Base-by-base conservation (phyloP, 306 rosid species). In the Acacia acuminata region DNA sequence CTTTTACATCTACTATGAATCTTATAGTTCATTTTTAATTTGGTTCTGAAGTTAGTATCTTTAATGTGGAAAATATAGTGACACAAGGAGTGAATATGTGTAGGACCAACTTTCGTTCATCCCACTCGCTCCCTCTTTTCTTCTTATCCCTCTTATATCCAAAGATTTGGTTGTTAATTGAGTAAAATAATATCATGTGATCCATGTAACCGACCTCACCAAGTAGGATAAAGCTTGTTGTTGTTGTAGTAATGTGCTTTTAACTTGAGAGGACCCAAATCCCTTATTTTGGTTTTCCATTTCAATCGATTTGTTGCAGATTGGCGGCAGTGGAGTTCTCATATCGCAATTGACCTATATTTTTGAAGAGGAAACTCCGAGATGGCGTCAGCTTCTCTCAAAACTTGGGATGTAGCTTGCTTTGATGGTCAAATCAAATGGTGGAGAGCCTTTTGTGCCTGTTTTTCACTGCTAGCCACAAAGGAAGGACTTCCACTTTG, bases 311-410 rank as follows among this genome's bases (percentile, higher is more conserved):
- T 73, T 82, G 76, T 77, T 87, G 91, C 90, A 96, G 98, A 83
- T 96, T 32, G 98, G 99, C 70, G 99, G 99, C 82, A 96, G 98
- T 40, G 99, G 99, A 38, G 99, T 94, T 89, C 90, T 96, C 71
- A n/a, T 94, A 79, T 94, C 98, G 13, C 99, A 98, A 7, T 79
- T 96, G 93, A 96, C 99, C 43, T 96, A 96, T 88, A 94, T 96
- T 80, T 96, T 96, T 64, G 97, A 96, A 10, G 99, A 94, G 88
- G 99, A 96, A 81, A 92, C 99, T 74, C 99, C 99, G 22, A 94
- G 97, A 85, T 96, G 98, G 97, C 87, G 84, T 15, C 92, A 85
- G 68, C 97, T 96, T 78, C 94, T 96, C 80, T 61, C 90, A 34
- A 81, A 81, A 60, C 94, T 96, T 3, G 97, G 98, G 73, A 82